Base-by-base conservation (phyloP, 306 rosid genomes). In the peach (Prunus persica) region DNA sequence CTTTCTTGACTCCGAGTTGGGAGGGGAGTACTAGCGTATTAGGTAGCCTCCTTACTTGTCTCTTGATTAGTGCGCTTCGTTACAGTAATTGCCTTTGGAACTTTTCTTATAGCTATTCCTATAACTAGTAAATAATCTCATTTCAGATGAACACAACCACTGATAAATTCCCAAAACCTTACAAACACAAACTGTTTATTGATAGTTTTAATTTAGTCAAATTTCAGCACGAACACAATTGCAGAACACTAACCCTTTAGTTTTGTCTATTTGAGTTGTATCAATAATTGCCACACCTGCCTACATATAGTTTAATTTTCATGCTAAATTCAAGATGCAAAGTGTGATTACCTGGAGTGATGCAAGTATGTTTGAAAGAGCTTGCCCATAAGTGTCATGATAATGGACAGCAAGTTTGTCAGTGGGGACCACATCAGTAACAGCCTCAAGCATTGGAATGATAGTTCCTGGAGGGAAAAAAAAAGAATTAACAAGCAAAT, bases 381-480 rank as follows among this genome's bases (percentile, higher is more conserved):
- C 98, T 84, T 94, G 98, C 51, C 98, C 98, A n/a, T 94, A 94
- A 45, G 97, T 94, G 79, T 94, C 98, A 34, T 94, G 98, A 79
- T 90, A 94, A 80, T 91, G 98, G 79, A 94, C 98, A 63, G 95
- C 95, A 75, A 94, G 87, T 66, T 78, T 90, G 52, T 91, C 91
- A 65, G 69, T 74, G 0, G 93, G 96, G 72, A 89, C 89, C 71
- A 85, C 93, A 22, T 87, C 86, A 80, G 77, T 83, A 69, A 94
- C 98, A 25, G 93, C 93, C 84, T 91, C 90, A 76, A 94, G 97
- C 98, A 94, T 91, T 49, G 95, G 89, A 86, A 90, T 77, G 57
- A 94, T 91, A 24, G 84, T 82, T 55, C 97, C 98, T 91, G 75
- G 34, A 64, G 74, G 73, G 12, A 80, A 6, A 69, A 66, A 24